These are phyloP conservation scores for Chalciporus sp. DNA, from an alignment of 1,284 basidiomycete genomes.

Conservation along the genomic window DNA sequence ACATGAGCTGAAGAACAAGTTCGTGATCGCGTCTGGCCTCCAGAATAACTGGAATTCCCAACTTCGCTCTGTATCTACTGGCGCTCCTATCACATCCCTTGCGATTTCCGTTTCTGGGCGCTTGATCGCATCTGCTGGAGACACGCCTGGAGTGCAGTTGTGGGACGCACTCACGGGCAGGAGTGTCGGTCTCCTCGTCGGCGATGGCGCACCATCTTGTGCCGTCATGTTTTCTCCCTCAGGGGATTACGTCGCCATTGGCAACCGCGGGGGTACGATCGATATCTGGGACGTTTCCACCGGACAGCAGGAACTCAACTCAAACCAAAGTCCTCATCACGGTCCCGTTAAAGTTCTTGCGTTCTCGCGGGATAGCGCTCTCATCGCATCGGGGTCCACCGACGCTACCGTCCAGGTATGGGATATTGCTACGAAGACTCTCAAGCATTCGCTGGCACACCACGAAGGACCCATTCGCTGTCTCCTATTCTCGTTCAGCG, in stretches of 20 bases:
- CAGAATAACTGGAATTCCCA: conserved; percentile 18
- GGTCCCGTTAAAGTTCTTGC: conserved; percentile 10
- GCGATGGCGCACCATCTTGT: conserved; percentile 11
- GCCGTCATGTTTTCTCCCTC: conserved; percentile 26
- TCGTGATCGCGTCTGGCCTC: conserved; percentile 14
- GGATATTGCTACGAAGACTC: conserved; percentile 4
- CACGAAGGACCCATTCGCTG: conserved; percentile 15
- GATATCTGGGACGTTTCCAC: conserved; percentile 27
- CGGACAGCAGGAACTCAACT: conserved; percentile 12
- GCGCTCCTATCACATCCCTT: conserved; percentile 14
- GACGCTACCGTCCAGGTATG: conserved; percentile 20
- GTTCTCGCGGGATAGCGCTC: conserved; percentile 13
- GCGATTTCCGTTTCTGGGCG: conserved; percentile 19
- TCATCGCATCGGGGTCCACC: conserved; percentile 18
- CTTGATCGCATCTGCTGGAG: conserved; percentile 22
- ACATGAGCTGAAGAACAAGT: conserved; percentile 15
- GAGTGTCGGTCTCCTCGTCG: conserved; percentile 17
- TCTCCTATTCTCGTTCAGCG: conserved; percentile 18
- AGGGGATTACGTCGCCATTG: conserved; percentile 21
- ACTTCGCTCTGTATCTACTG: conserved; percentile 16
- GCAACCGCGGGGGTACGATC: conserved; percentile 18
- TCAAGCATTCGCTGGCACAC: conserved; percentile 8
- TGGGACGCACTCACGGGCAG: conserved; percentile 23
- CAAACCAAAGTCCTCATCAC: conserved; percentile 1
- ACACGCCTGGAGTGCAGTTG: conserved; percentile 19